Base-by-base conservation (phyloP, 1,284 basidiomycete genomes). In the Puccinia hordei region DNA sequence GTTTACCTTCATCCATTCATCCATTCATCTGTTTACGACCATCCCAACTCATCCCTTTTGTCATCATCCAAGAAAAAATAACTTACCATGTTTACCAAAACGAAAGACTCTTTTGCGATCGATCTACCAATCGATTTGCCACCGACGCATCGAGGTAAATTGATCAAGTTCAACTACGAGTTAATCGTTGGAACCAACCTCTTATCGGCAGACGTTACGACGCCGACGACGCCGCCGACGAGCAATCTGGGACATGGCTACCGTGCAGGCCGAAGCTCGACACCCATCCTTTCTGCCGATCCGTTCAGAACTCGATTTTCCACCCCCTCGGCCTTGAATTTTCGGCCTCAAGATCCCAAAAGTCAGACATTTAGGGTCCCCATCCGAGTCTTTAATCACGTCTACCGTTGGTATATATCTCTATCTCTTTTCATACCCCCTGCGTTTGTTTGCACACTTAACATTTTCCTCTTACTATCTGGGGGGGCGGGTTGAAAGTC, bases 101-200 rank as follows among this genome's bases (percentile, higher is more conserved):
- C 10, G 22, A 35, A 38, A 79, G 77, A 79, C 30, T 59, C 66
- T 13, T 79, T 79, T 24, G 24, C 68, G 19, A 79, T 95, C 2
- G 86, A 87, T 1, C 87, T 98, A 0, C 95, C 96, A 0, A 87
- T 90, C 6, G 90, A 90, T 80, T 87, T 98, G 0, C 96, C 96
- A 0, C 96, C 96, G 0, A 93, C 94, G 0, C 97, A 93, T 87
- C 89, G 90, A 57, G 96, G 96, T 1, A 91, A 91, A 73, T 88
- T 91, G 0, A 88, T 98, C 82, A 89, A 89, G 83, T 95, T 99
- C 85, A 91, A 91, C 12, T 99, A 98, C 85, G 91, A 94, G 83
- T 89, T 99, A 15, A 88, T 92, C 13, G 88, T 98, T 0, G 94
- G 95, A 0, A 91, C 92, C 0, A 95, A 93, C 86, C 69, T 72